These are phyloP conservation scores for Schoenoplectus tabernaemontani DNA, from an alignment of 202 grass and related monocot genomes.

Conservation along the genomic window DNA sequence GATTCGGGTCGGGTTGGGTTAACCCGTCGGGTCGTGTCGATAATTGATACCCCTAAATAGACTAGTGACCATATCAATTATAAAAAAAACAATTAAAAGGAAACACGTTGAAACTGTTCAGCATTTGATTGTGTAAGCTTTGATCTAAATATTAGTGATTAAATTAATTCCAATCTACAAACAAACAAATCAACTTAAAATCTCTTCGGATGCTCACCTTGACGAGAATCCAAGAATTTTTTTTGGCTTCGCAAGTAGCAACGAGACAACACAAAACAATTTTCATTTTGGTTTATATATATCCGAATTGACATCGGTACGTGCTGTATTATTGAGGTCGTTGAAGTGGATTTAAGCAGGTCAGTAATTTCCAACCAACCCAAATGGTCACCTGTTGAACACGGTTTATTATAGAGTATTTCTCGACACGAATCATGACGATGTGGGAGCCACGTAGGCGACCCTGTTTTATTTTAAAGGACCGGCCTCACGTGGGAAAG, in stretches of 20 bases:
- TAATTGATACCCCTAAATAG: too few relatives aligned
- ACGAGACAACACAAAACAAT: not conserved
- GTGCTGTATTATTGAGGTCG: not conserved
- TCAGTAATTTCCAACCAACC: not conserved
- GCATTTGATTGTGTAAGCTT: too few relatives aligned
- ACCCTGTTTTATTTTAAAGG: not conserved
- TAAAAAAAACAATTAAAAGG: too few relatives aligned
- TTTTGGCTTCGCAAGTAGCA: not conserved
- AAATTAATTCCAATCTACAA: not conserved
- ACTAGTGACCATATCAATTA: too few relatives aligned
- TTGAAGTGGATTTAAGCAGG: not conserved
- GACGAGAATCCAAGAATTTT: not conserved
- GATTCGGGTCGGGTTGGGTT: too few relatives aligned
- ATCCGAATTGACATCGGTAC: not conserved
- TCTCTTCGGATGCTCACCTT: too few relatives aligned
- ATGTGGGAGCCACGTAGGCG: not conserved
- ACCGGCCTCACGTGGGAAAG: not conserved
- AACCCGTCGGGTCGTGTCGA: too few relatives aligned
- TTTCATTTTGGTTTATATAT: not conserved
- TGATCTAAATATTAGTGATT: too few relatives aligned
- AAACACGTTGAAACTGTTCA: too few relatives aligned
- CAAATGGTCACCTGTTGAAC: not conserved
- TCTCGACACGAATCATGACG: not conserved
- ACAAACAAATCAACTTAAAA: not conserved
- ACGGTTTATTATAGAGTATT: not conserved